Conservation (phyloP, 768 basidiomycete species). For the Xanthoconium purpureum region DNA sequence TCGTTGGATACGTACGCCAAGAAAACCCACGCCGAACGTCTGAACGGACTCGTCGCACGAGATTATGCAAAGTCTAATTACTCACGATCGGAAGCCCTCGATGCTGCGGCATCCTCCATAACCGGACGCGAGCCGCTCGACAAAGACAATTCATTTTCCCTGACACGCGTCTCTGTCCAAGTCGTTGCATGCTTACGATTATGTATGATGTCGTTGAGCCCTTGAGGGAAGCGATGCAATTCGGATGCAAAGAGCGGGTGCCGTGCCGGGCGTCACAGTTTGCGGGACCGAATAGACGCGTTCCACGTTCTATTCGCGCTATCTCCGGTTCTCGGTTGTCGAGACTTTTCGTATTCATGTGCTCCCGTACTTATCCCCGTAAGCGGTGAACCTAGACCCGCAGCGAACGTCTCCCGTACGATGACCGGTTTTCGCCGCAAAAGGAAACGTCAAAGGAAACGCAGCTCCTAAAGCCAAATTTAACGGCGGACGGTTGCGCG, state of each 20-base stretch:
- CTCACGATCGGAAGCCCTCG: not conserved
- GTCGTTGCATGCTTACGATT: not conserved
- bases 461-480: not conserved
- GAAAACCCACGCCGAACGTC: not conserved
- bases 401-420: not conserved
- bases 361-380: not conserved
- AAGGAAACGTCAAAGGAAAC: slow-evolving; percentile 9
- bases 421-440: not conserved
- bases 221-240: not conserved
- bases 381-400: not conserved
- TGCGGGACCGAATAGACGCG: not conserved
- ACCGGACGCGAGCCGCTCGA: not conserved
- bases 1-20: not conserved
- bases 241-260: not conserved
- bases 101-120: not conserved
- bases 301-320: not conserved
- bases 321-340: not conserved
- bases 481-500: not conserved
- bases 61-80: slow-evolving; percentile 10
- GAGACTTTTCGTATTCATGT: not conserved
- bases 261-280: not conserved
- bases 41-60: not conserved
- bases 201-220: not conserved
- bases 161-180: not conserved
- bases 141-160: not conserved